Percentiles rank a stretch among this genome's conserved stretches.
These are phyloP conservation scores for Leucocoprinus sp. DNA, from an alignment of 768 basidiomycete species.

Conservation along the genomic window DNA sequence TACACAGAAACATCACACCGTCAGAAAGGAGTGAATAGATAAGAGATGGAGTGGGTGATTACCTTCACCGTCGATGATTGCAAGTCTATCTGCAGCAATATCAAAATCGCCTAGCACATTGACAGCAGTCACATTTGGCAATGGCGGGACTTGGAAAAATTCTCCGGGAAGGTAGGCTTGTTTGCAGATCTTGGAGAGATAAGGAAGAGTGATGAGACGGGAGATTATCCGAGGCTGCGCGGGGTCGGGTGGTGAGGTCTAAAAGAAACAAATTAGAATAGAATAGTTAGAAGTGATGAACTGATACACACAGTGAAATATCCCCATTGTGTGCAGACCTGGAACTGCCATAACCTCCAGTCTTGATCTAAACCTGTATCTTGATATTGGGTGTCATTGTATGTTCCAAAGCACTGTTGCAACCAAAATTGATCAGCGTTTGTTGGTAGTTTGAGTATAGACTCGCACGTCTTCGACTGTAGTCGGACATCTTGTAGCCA, in stretches of 20 bases:
- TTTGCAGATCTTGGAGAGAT: slow-evolving; percentile 30
- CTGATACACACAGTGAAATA: slow-evolving; percentile 64
- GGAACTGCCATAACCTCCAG: slow-evolving; percentile 88
- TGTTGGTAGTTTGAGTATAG: neutral
- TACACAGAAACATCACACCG: slow-evolving; percentile 18
- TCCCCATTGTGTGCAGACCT: slow-evolving; percentile 94
- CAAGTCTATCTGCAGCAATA: slow-evolving; percentile 72
- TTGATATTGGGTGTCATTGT: slow-evolving; percentile 57
- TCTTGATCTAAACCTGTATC: slow-evolving; percentile 53
- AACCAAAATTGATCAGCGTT: neutral
- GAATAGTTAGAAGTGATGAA: neutral
- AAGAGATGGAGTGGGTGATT: neutral
- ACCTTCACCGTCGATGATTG: slow-evolving; percentile 77
- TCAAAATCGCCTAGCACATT: slow-evolving; percentile 81
- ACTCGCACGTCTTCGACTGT: slow-evolving; percentile 26
- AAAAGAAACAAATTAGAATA: neutral
- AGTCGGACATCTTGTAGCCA: slow-evolving; percentile 1
- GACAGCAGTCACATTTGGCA: slow-evolving; percentile 77
- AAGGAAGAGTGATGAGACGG: slow-evolving; percentile 45
- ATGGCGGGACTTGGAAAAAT: slow-evolving; percentile 57
- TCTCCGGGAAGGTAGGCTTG: slow-evolving; percentile 66
- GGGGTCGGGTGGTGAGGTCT: slow-evolving; percentile 73
- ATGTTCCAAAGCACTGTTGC: slow-evolving; percentile 94
- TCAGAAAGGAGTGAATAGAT: neutral
- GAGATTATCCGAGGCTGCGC: slow-evolving; percentile 73